Evolutionary conservation across 371 early-diverging fungal genomes (phyloP).

Genomic region (Mortierella polycephala): DNA sequence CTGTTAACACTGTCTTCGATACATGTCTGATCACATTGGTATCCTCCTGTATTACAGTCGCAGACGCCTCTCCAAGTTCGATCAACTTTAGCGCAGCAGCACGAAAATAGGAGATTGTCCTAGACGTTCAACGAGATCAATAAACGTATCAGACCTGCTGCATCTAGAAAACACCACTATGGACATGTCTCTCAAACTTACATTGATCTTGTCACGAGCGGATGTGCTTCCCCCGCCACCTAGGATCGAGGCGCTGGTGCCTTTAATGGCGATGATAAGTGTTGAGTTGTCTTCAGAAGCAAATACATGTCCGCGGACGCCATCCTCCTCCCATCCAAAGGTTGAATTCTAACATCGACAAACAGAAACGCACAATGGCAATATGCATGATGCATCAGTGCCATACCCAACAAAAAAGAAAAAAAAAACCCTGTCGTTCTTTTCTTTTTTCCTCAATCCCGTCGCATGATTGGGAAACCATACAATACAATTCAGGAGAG

Average conservation of each 20-base stretch:
- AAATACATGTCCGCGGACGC: slow-evolving; percentile 92
- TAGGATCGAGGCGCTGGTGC: slow-evolving; percentile 82
- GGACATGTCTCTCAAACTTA: slow-evolving; percentile 27
- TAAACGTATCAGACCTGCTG: neutral
- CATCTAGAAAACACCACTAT: neutral
- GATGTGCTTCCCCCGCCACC: slow-evolving; percentile 82
- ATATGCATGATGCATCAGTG: too few species aligned
- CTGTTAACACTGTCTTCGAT: slow-evolving; percentile 64
- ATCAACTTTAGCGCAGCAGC: slow-evolving; percentile 94
- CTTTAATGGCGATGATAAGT: slow-evolving; percentile 89
- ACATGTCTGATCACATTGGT: slow-evolving; percentile 73
- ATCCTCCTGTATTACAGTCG: slow-evolving; percentile 73
- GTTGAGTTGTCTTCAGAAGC: slow-evolving; percentile 69
- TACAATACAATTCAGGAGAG: neutral
- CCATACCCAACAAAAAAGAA: too few species aligned
- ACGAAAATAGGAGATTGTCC: slow-evolving; percentile 95
- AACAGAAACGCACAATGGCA: too few species aligned
- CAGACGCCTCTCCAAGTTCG: slow-evolving; percentile 87
- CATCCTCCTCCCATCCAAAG: slow-evolving; percentile 91
- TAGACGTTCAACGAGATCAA: slow-evolving; percentile 22
- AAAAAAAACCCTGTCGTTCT: neutral
- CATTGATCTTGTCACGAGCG: slow-evolving; percentile 85
- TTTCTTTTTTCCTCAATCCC: neutral
- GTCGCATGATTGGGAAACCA: too few species aligned
- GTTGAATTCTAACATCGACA: slow-evolving; percentile 61